phyloP scores from a whole-genome alignment of 306 rosid genomes.

The barrel medic (Medicago truncatula) region MtrunA17r5.0-ANR NC_053049.1:35818501-35819000 shows the following conservation, averaged over 20 bases:
- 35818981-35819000: constrained; percentile 78
- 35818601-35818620: constrained; percentile 89
- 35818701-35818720: constrained; percentile 69
- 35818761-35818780: constrained; percentile 78
- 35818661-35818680: constrained; percentile 93
- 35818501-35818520: constrained; percentile 66
- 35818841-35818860: constrained; percentile 86
- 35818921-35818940: constrained; percentile 98
- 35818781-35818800: constrained; percentile 90
- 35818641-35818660: constrained; percentile 52
- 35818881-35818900: constrained; percentile 75
- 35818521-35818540: constrained; percentile 71
- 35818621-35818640: constrained; percentile 70
- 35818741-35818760: constrained; percentile 93
- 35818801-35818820: constrained; percentile 66
- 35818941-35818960: constrained; percentile 92
- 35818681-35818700: constrained; percentile 85
- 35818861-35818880: constrained; percentile 92
- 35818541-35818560: constrained; percentile 68
- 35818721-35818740: constrained; percentile 57
- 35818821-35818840: constrained; percentile 65
- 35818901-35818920: constrained; percentile 68
- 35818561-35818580: constrained; percentile 85
- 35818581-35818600: constrained; percentile 80
- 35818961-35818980: constrained; percentile 92